A percentile compares a stretch with the other conserved stretches of the same genome.
These are phyloP conservation scores for Samsoniella hepiali DNA, from an alignment of 2,329 filamentous ascomycete species.

Conservation along the genomic window DNA sequence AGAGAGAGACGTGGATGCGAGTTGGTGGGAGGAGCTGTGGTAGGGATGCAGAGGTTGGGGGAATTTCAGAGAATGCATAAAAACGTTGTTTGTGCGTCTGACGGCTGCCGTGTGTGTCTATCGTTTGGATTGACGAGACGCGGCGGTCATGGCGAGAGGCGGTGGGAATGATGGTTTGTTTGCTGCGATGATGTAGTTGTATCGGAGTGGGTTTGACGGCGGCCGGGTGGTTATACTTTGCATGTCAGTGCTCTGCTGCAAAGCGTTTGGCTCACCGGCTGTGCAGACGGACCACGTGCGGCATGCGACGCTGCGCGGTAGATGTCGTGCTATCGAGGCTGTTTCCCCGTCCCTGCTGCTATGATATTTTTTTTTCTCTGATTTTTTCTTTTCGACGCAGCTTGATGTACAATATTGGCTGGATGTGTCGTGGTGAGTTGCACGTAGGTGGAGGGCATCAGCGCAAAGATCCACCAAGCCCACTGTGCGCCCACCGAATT, in stretches of 20 bases:
- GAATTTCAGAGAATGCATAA: background rate
- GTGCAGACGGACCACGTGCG: background rate
- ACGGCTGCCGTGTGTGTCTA: background rate
- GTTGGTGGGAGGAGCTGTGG: background rate
- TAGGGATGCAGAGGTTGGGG: background rate
- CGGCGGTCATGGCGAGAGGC: background rate
- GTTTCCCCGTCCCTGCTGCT: background rate
- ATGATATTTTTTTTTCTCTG: background rate
- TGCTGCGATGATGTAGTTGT: constrained; percentile 3
- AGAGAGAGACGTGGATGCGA: background rate
- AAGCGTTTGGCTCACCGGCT: background rate
- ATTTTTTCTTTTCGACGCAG: background rate
- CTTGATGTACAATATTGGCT: too few relatives aligned
- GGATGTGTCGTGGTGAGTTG: background rate
- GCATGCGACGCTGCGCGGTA: background rate
- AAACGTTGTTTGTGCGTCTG: background rate
- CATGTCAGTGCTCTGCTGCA: background rate
- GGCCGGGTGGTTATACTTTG: background rate
- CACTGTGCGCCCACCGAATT: background rate
- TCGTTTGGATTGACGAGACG: too few relatives aligned
- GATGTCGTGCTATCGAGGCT: background rate
- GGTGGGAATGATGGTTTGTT: background rate
- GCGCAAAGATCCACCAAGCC: background rate
- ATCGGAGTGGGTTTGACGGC: background rate
- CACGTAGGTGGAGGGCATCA: background rate